Base-by-base conservation (phyloP, 1,284 basidiomycete genomes). In the Trichosporon inkin region DNA sequence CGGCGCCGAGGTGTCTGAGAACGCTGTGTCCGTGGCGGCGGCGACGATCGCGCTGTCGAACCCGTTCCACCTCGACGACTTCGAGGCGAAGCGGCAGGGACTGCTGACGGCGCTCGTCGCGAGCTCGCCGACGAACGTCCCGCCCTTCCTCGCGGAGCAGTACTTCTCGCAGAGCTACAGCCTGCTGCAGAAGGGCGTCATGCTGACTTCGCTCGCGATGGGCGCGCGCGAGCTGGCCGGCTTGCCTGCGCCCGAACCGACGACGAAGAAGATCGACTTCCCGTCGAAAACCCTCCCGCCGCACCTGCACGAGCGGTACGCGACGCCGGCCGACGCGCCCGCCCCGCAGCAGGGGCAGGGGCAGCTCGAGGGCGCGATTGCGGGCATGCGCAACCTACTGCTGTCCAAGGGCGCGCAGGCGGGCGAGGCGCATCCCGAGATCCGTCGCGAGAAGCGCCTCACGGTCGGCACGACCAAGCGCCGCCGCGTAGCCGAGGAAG, bases 131-230 rank as follows among this genome's bases (percentile, higher is more conserved):
- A 79, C 79, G 32, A 84, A 86, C 61, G 86, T 88, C 39, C 86
- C 89, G 1, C 88, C 86, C 90, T 96, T 76, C 52, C 80, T 95
- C n/a, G 86, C 89, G 49, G 91, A 97, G 72, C 90, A 96, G 70
- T 91, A 92, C 76, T 98, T 97, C 79, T 86, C 87, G 62, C 88
- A 89, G 54, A 90, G 94, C 67, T 97, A 95, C 75, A 92, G 92
- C 0, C 84, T 85, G 5, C 84, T 86, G 20, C 92, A 98, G 70
- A 86, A 93, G 11, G 87, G 85, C 62, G 84, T 85, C 6, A 92
- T 95, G 71, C 82, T 98, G 34, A 91, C 89, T 56, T 88, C 91
- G 0, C 80, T 99, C 1, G 91, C 89, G 0, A 77, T 92, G 53
- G 90, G 90, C 3, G 90, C 91, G 4, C 81, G 90, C 56, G 92